phyloP scores from a whole-genome alignment of 805 yeast genomes.

The Candida nonsorbophila region DNA sequence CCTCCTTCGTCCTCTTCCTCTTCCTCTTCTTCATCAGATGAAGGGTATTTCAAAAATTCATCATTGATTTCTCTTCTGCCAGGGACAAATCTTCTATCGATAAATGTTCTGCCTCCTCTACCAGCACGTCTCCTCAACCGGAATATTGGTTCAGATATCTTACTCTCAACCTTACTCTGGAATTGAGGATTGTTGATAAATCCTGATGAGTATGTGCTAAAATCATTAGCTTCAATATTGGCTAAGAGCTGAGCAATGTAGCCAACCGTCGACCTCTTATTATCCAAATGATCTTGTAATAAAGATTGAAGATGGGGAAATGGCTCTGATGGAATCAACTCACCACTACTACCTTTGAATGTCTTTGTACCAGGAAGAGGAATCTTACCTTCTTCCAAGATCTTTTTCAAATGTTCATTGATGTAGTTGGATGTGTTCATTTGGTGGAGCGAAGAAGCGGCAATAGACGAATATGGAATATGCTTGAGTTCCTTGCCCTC shows the following conservation, averaged over 20 bases:
- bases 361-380: slow-evolving; percentile 41
- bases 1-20: slow-evolving; percentile 16
- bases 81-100: slow-evolving; percentile 58
- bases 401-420: slow-evolving; percentile 33
- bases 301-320: slow-evolving; percentile 45
- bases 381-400: slow-evolving; percentile 39
- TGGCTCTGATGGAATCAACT: slow-evolving; percentile 40
- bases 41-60: slow-evolving; percentile 38
- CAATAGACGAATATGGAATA: slow-evolving; percentile 75
- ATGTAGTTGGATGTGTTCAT: slow-evolving; percentile 56
- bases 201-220: slow-evolving; percentile 35
- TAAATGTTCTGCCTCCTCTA: slow-evolving; percentile 60
- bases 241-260: slow-evolving; percentile 35
- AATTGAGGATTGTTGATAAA: slow-evolving; percentile 19
- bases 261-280: slow-evolving; percentile 17
- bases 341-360: slow-evolving; percentile 48
- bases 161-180: slow-evolving; percentile 17
- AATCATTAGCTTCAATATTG: slow-evolving; percentile 34
- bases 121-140: slow-evolving; percentile 73
- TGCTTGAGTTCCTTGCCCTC: slow-evolving; percentile 49
- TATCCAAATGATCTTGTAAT: slow-evolving; percentile 21
- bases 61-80: slow-evolving; percentile 25
- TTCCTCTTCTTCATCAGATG: slow-evolving; percentile 16
- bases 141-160: slow-evolving; percentile 46
- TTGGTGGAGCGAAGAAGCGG: slow-evolving; percentile 60